phyloP scores from a whole-genome alignment of 306 rosid genomes.

The Heteromeles arbutifolia region DNA sequence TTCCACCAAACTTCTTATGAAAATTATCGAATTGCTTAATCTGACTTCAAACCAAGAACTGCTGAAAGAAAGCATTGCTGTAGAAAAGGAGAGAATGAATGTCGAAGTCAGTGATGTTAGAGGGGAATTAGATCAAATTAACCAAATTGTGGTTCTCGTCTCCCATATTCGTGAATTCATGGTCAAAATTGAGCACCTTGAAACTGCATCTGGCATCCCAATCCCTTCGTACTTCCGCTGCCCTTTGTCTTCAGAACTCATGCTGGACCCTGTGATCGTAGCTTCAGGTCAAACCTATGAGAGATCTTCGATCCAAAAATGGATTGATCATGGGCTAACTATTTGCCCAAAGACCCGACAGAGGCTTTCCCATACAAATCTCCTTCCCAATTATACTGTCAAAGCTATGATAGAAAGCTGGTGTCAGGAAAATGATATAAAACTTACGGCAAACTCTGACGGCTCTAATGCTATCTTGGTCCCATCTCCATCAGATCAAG shows the following conservation, averaged over 20 bases:
- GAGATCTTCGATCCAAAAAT: slow-evolving; percentile 67
- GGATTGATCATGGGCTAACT: slow-evolving; percentile 75
- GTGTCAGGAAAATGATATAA: slow-evolving; percentile 77
- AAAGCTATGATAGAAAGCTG: slow-evolving; percentile 87
- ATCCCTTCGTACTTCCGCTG: slow-evolving; percentile 80
- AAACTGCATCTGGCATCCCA: slow-evolving; percentile 42
- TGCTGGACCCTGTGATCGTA: slow-evolving; percentile 87
- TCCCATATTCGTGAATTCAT: slow-evolving; percentile 51
- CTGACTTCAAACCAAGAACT: slow-evolving; percentile 69
- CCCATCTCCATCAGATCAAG: slow-evolving; percentile 30
- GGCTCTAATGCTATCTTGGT: slow-evolving; percentile 16
- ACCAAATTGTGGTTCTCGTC: slow-evolving; percentile 59
- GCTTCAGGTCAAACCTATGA: slow-evolving; percentile 95
- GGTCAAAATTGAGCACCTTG: slow-evolving; percentile 43
- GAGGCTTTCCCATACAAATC: slow-evolving; percentile 58
- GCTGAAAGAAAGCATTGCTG: slow-evolving; percentile 70
- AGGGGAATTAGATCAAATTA: slow-evolving; percentile 43
- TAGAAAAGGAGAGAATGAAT: slow-evolving; percentile 69
- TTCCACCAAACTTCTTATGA: slow-evolving; percentile 43
- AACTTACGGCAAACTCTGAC: slow-evolving; percentile 26
- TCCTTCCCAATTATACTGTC: slow-evolving; percentile 79
- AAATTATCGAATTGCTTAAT: slow-evolving; percentile 50
- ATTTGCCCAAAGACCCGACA: slow-evolving; percentile 84
- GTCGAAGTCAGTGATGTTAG: slow-evolving; percentile 46
- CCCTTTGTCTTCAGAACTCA: slow-evolving; percentile 78